phyloP scores from a whole-genome alignment of 192 early-diverging fungal species.

The Backusella sp. region DNA sequence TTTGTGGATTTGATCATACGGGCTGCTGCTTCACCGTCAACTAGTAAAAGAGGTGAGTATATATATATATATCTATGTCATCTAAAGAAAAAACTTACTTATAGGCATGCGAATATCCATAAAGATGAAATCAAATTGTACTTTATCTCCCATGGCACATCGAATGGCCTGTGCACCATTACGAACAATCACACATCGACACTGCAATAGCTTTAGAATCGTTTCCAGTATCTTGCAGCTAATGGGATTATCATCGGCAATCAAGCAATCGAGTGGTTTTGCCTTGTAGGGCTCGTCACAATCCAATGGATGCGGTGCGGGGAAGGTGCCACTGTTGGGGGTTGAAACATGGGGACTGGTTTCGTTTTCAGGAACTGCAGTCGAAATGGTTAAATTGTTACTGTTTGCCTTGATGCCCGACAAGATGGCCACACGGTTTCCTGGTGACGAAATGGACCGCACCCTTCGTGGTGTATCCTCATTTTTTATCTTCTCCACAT shows the following conservation, averaged over 20 bases:
- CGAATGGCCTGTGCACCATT: constrained; percentile 92
- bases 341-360: not conserved
- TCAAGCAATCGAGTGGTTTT: constrained; percentile 55
- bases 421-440: constrained; percentile 15
- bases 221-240: constrained; percentile 88
- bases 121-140: constrained; percentile 92
- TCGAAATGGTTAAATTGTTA: not conserved
- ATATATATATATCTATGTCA: not conserved
- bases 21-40: constrained; percentile 88
- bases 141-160: constrained; percentile 77
- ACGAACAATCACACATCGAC: constrained; percentile 80
- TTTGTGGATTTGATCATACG: constrained; percentile 94
- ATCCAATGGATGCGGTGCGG: not conserved
- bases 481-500: constrained; percentile 1
- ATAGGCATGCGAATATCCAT: constrained; percentile 95
- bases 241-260: constrained; percentile 93
- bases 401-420: not conserved
- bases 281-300: not conserved
- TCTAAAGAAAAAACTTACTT: constrained; percentile 60
- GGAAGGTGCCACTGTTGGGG: not conserved
- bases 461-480: not conserved
- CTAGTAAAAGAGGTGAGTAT: constrained; percentile 39
- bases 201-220: constrained; percentile 71
- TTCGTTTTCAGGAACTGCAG: not conserved
- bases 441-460: constrained; percentile 19